Conservation (phyloP, 179 eudicot genomes). For the Carnegiea gigantea region DNA sequence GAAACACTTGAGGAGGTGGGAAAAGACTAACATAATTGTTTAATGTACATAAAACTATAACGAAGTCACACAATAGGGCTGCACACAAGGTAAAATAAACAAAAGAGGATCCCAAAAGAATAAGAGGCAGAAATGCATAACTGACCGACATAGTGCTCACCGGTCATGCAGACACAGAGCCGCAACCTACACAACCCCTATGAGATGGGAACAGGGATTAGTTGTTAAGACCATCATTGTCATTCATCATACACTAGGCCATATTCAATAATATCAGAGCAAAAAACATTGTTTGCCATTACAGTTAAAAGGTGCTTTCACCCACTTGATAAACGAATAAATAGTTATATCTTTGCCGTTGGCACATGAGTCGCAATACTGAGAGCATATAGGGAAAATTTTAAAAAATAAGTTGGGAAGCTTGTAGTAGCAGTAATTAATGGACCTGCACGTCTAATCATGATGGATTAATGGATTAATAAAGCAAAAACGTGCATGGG, state of each 20-base stretch:
- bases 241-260: conserved; percentile 8
- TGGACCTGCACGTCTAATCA: conserved; percentile 17
- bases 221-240: conserved; percentile 6
- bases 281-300: conserved; percentile 10
- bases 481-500: conserved; percentile 17
- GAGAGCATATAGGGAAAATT: not conserved
- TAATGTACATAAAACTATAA: not conserved
- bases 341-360: conserved; percentile 5
- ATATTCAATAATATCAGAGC: conserved; percentile 2
- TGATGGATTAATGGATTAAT: conserved; percentile 4
- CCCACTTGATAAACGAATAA: conserved; percentile 29
- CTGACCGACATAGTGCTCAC: conserved; percentile 24
- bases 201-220: conserved; percentile 21
- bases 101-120: not conserved
- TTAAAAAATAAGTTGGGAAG: not conserved
- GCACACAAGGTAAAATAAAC: conserved; percentile 19
- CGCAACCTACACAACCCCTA: conserved; percentile 36
- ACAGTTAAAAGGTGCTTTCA: conserved; percentile 25
- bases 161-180: conserved; percentile 36
- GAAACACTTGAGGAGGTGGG: not conserved
- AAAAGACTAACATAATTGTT: not conserved
- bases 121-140: conserved; percentile 14
- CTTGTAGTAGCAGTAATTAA: conserved; percentile 15
- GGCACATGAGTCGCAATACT: conserved; percentile 32
- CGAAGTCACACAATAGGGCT: conserved; percentile 15